Percentiles rank a stretch among this genome's conserved stretches.
These are phyloP conservation scores for Trichophyton verrucosum DNA, from an alignment of 2,329 filamentous ascomycete species.

Conservation along the genomic window DNA sequence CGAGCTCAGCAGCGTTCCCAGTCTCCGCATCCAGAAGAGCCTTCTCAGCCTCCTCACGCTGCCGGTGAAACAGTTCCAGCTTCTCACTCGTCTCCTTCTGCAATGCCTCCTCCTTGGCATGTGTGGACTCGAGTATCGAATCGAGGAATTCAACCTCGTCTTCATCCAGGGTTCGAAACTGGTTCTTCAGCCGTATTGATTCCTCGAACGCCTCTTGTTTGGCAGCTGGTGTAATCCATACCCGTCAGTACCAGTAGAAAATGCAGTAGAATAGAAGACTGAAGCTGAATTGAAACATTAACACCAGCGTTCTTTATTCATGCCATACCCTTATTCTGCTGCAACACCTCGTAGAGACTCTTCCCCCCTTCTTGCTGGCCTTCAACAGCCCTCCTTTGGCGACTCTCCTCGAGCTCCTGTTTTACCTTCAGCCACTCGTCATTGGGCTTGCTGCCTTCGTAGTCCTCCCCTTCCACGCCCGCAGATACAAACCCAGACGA, in stretches of 20 bases:
- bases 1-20: slow-evolving; percentile 15
- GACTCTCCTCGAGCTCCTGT: slow-evolving; percentile 36
- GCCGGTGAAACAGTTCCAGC: slow-evolving; percentile 46
- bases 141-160: slow-evolving; percentile 43
- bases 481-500: slow-evolving; percentile 36
- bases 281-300: not conserved
- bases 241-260: not conserved
- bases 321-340: slow-evolving; percentile 37
- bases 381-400: slow-evolving; percentile 33
- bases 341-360: slow-evolving; percentile 37
- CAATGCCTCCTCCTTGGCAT: slow-evolving; percentile 45
- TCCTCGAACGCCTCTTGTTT: slow-evolving; percentile 43
- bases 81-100: slow-evolving; percentile 48
- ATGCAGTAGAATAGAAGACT: not conserved
- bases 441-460: slow-evolving; percentile 22
- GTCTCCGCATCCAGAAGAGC: slow-evolving; percentile 28
- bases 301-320: not conserved
- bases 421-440: slow-evolving; percentile 34
- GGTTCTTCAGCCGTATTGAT: slow-evolving; percentile 38
- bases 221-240: slow-evolving; percentile 23
- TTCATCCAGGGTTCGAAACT: slow-evolving; percentile 40
- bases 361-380: slow-evolving; percentile 43
- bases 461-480: slow-evolving; percentile 30
- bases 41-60: slow-evolving; percentile 48
- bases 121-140: slow-evolving; percentile 44